Percentiles rank a stretch among this genome's conserved stretches.
Evolutionary conservation across 2,329 filamentous ascomycete species (phyloP).

Genomic region (Fusarium buxicola): DNA sequence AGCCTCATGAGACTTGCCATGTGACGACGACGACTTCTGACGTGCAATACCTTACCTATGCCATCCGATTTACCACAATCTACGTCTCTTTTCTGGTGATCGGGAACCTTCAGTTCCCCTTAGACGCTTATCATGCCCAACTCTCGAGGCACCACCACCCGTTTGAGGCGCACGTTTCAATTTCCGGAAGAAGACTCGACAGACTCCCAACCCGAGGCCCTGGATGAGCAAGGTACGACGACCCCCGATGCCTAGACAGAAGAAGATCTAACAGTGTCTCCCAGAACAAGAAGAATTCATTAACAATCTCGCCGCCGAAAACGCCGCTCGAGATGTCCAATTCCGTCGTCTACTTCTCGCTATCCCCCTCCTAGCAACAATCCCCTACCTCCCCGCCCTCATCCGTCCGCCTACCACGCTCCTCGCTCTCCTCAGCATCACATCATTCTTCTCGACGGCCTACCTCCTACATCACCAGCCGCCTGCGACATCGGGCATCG

Average conservation of each 20-base stretch:
- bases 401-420: conserved; percentile 53
- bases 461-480: conserved; percentile 70
- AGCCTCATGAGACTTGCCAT: conserved; percentile 37
- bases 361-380: conserved; percentile 66
- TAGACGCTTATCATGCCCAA: conserved; percentile 37
- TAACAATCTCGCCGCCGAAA: conserved; percentile 62
- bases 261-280: neutral
- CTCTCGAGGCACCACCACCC: conserved; percentile 57
- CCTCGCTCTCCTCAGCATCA: conserved; percentile 68
- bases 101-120: neutral
- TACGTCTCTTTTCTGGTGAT: neutral
- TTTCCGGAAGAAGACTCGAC: conserved; percentile 72
- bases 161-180: conserved; percentile 80
- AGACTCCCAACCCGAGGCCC: conserved; percentile 65
- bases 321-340: conserved; percentile 67
- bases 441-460: conserved; percentile 70
- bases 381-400: conserved; percentile 63
- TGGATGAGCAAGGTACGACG: conserved; percentile 78
- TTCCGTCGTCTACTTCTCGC: conserved; percentile 69
- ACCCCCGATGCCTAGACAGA: neutral
- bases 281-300: conserved; percentile 76
- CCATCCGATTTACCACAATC: neutral
- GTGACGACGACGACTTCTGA: conserved; percentile 38
- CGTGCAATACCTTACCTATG: conserved; percentile 13
- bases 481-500: conserved; percentile 65